Evolutionary conservation across 2,329 filamentous ascomycete genomes (phyloP).

Genomic region (Ceratocystis huliohia): DNA sequence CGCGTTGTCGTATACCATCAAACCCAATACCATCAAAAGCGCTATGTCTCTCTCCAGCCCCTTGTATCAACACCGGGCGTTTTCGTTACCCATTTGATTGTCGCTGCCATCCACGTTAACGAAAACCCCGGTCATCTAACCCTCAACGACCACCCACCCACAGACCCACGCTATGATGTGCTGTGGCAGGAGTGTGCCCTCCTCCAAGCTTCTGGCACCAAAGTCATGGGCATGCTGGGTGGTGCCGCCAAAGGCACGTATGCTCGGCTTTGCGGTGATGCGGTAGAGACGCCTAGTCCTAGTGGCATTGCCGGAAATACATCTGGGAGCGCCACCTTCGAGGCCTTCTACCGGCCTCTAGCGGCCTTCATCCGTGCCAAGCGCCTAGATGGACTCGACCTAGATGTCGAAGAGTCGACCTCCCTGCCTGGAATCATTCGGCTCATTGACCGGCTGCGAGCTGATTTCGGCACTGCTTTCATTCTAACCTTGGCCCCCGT

Average conservation of each 20-base stretch:
- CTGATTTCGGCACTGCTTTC: slow-evolving; percentile 57
- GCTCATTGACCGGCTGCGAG: slow-evolving; percentile 53
- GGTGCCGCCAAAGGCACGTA: slow-evolving; percentile 70
- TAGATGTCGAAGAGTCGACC: slow-evolving; percentile 70
- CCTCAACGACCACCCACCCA: slow-evolving; percentile 66
- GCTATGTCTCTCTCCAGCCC: slow-evolving; percentile 41
- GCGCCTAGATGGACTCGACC: slow-evolving; percentile 56
- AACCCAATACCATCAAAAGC: slow-evolving; percentile 37
- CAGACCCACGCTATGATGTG: slow-evolving; percentile 52
- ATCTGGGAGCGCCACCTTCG: slow-evolving; percentile 39
- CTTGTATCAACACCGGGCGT: slow-evolving; percentile 34
- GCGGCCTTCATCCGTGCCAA: slow-evolving; percentile 49
- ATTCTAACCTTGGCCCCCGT: slow-evolving; percentile 74
- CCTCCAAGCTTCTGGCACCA: slow-evolving; percentile 61
- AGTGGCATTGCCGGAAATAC: neutral
- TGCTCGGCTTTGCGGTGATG: slow-evolving; percentile 40
- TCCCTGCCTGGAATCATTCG: slow-evolving; percentile 52
- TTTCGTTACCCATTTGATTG: slow-evolving; percentile 63
- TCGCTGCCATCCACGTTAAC: slow-evolving; percentile 79
- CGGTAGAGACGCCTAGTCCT: slow-evolving; percentile 28
- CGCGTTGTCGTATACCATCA: slow-evolving; percentile 43
- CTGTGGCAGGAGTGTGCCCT: slow-evolving; percentile 68
- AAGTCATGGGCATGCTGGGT: slow-evolving; percentile 75
- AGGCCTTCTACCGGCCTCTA: slow-evolving; percentile 60
- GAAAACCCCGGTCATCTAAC: slow-evolving; percentile 51